Conservation (phyloP, 139 green algal species). For the Chlamydomonas asymmetrica region DNA sequence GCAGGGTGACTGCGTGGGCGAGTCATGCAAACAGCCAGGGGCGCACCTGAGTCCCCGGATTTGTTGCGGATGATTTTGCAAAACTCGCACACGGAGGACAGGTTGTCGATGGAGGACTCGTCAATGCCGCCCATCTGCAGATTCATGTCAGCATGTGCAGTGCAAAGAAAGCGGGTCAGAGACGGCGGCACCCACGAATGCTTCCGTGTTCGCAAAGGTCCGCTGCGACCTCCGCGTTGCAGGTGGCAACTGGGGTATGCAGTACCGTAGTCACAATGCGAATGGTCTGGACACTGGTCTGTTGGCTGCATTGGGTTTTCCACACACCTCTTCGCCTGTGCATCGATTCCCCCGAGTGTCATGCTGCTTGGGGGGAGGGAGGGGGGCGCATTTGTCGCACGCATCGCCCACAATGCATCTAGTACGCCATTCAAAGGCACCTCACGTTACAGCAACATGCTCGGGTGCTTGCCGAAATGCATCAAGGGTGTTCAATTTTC, state of each 20-base stretch:
- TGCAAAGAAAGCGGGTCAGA: background rate
- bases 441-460: background rate
- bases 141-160: background rate
- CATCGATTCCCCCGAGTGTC: no score
- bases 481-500: background rate
- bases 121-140: slow-evolving; percentile 76
- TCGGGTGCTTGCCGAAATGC: background rate
- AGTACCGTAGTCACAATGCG: background rate
- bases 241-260: background rate
- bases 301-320: background rate
- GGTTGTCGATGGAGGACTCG: slow-evolving; percentile 81
- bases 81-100: slow-evolving; percentile 90
- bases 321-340: no score
- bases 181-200: background rate
- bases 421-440: background rate
- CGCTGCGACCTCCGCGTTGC: no score
- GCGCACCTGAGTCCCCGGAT: background rate
- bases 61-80: slow-evolving; percentile 73
- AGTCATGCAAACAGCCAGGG: background rate
- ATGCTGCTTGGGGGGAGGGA: no score
- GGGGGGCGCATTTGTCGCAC: no score
- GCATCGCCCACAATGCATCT: background rate
- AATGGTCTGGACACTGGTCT: background rate
- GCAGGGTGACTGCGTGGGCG: background rate
- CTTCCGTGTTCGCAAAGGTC: no score